phyloP scores from a whole-genome alignment of 306 rosid species.

The Begonia fuchsioides region DNA sequence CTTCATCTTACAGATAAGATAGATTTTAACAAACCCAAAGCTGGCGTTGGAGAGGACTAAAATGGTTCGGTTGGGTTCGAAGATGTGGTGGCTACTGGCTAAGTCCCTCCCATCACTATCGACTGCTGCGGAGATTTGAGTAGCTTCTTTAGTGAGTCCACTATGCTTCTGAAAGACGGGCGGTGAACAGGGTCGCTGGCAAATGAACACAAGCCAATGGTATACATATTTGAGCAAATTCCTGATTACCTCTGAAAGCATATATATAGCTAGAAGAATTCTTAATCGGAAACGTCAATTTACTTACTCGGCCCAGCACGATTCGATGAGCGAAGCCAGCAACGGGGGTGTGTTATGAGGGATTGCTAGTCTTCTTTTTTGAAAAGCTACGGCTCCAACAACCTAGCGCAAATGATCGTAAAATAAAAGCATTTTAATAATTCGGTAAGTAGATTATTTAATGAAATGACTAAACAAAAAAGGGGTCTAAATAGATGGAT shows the following conservation, averaged over 20 bases:
- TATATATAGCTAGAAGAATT: too few relatives aligned
- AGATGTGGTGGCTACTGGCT: not conserved
- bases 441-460: too few relatives aligned
- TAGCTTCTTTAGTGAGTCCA: slow-evolving; percentile 73
- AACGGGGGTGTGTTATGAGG: slow-evolving; percentile 59
- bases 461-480: not conserved
- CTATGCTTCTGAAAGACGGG: slow-evolving; percentile 55
- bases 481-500: too few relatives aligned
- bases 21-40: too few relatives aligned
- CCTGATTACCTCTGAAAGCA: too few relatives aligned
- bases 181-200: slow-evolving; percentile 60
- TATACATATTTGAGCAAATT: slow-evolving; percentile 2
- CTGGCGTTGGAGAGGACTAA: too few relatives aligned
- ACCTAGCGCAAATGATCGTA: slow-evolving; percentile 24
- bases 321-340: slow-evolving; percentile 71
- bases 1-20: too few relatives aligned
- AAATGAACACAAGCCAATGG: not conserved
- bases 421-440: not conserved
- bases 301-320: slow-evolving; percentile 96
- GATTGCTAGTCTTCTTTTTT: slow-evolving; percentile 65
- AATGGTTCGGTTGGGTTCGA: too few relatives aligned
- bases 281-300: too few relatives aligned
- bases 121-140: slow-evolving; percentile 61
- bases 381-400: slow-evolving; percentile 97
- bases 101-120: slow-evolving; percentile 40